Evolutionary conservation across 179 eudicot genomes (phyloP), one percentile per base, ranked within the genome.

Genomic region (Silene noctiflora): DNA sequence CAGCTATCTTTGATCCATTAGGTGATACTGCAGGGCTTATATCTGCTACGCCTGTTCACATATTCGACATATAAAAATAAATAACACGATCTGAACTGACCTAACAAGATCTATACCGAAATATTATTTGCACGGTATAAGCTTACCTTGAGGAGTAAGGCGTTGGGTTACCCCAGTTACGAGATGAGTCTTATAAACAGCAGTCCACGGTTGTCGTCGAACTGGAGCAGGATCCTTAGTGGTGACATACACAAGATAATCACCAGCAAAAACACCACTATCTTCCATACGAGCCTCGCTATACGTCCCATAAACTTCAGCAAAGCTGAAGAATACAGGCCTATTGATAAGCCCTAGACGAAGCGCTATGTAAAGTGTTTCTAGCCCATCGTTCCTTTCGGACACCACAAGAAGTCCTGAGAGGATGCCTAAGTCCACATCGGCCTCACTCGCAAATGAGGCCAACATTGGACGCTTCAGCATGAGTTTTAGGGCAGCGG

Each of bases 171-270:
- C 33, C 1, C 80, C 80, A 4, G 74, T 63, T 0, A 4, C 6
- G 5, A 77, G 76, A 48, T 51, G 17, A 19, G 80, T 77, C 51
- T 27, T 21, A 17, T 62, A 77, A 20, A 77, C 66, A 4, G 75
- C 75, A 48, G 62, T 77, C 80, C 80, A 77, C 12, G 80, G 80
- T 20, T 77, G 69, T 39, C 74, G 80, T 60, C 61, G 62, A 19
- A 16, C 12, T 1, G 11, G 22, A 11, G 74, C 27, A 13, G 51
- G 46, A 0, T 77, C 70, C 60, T 7, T 44, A 2, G 80, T 77
- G 0, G 80, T 58, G 9, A 77, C 75, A 70, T 69, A 77, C 3
- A 29, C 21, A 17, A 78, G 21, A 53, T 78, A 78, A 2, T 72
- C 44, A 24, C 76, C 81, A 16, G 67, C 76, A 56, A 72, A 3